Conservation (phyloP, 805 yeast genomes). For the Pichia occidentalis region DNA sequence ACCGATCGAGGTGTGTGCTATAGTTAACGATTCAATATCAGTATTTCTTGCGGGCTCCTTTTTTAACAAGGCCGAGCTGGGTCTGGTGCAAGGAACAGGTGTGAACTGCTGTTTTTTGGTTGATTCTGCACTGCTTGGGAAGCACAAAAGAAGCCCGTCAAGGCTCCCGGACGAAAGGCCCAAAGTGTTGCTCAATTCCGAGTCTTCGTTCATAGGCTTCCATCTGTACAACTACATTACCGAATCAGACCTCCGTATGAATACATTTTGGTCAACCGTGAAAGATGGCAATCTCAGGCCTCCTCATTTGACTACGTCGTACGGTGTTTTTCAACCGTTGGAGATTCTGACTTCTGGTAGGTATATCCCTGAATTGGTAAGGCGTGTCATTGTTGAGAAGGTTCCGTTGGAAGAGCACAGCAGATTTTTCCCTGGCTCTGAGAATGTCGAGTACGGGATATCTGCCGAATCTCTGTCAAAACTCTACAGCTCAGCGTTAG, state of each 20-base stretch:
- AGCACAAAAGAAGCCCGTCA: background rate
- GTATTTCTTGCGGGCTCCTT: slow-evolving; percentile 49
- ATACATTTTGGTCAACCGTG: slow-evolving; percentile 2
- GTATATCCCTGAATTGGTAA: slow-evolving; percentile 46
- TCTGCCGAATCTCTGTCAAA: slow-evolving; percentile 5
- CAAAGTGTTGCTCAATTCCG: slow-evolving; percentile 34
- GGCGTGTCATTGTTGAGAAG: slow-evolving; percentile 23
- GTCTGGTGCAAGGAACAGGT: slow-evolving; percentile 67
- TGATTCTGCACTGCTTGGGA: slow-evolving; percentile 23
- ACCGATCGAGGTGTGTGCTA: slow-evolving; percentile 34
- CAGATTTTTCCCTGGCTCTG: background rate
- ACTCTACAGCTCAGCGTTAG: slow-evolving; percentile 6
- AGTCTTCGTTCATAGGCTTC: slow-evolving; percentile 49
- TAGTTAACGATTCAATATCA: slow-evolving; percentile 60
- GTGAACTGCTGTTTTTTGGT: slow-evolving; percentile 45
- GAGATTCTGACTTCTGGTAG: slow-evolving; percentile 52
- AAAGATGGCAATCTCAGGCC: slow-evolving; percentile 2
- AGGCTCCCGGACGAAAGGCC: no score
- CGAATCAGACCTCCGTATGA: slow-evolving; percentile 1
- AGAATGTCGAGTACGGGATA: background rate
- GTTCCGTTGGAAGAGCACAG: background rate
- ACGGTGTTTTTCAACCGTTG: slow-evolving; percentile 44
- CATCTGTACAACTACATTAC: slow-evolving; percentile 30
- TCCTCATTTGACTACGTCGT: slow-evolving; percentile 11
- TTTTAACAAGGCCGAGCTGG: slow-evolving; percentile 34